Conservation (phyloP, 352 stramenopile species). For the Globisporangium spiculum region DNA sequence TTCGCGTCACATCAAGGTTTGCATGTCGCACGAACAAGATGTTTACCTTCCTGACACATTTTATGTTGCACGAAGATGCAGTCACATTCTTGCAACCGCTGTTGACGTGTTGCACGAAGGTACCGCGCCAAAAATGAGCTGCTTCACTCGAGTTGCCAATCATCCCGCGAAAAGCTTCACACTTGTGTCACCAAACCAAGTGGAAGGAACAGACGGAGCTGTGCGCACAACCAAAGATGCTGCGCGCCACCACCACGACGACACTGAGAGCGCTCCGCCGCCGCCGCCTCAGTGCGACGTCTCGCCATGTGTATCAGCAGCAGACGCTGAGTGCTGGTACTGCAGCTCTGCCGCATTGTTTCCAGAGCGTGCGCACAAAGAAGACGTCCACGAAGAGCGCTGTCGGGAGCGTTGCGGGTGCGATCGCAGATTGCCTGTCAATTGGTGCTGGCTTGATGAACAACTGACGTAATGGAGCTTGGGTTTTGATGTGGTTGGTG, state of each 20-base stretch:
- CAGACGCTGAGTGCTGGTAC: not conserved
- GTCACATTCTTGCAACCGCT: not conserved
- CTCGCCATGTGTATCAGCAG: not conserved
- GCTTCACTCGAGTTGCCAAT: constrained; percentile 6
- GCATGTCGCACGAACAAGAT: not conserved
- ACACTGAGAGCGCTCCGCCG: not conserved
- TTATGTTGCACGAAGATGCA: not conserved
- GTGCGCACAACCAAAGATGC: constrained; percentile 1
- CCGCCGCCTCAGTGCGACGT: not conserved
- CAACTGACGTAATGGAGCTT: not conserved
- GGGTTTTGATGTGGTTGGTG: not conserved
- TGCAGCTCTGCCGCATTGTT: not conserved
- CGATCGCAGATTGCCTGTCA: not conserved
- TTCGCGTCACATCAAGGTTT: no score
- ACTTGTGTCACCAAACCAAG: not conserved
- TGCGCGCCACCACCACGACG: not conserved
- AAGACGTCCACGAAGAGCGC: constrained; percentile 20
- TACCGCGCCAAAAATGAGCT: not conserved
- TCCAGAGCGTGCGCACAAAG: constrained; percentile 20
- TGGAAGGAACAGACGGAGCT: not conserved
- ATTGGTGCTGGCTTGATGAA: no score
- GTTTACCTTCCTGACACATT: no score
- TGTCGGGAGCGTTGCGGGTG: constrained; percentile 7
- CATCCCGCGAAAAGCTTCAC: constrained; percentile 8
- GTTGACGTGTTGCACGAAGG: not conserved